Conservation (phyloP, 305 asterid genomes). For the Rubia tinctorum region DNA sequence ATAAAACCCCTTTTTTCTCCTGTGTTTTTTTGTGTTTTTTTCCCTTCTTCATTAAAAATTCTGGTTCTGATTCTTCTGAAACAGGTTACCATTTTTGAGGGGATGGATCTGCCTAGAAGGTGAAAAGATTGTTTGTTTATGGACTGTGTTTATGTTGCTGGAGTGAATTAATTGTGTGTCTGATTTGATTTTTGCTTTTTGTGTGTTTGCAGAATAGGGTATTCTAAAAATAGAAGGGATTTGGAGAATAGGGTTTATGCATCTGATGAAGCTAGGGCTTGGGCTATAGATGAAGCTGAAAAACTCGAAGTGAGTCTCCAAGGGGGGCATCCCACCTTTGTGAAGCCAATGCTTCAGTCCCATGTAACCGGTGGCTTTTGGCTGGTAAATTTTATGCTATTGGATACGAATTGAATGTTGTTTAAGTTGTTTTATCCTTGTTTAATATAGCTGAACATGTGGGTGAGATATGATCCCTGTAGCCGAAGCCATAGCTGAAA, state of each 20-base stretch:
- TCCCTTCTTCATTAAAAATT: neutral
- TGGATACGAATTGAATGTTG: neutral
- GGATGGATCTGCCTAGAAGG: constrained; percentile 74
- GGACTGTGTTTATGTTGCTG: neutral
- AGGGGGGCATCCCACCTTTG: constrained; percentile 45
- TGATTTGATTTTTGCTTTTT: neutral
- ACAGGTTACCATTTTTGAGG: constrained; percentile 61
- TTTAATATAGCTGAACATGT: neutral
- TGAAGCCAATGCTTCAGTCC: constrained; percentile 82
- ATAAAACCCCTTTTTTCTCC: neutral
- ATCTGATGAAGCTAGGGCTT: constrained; percentile 61
- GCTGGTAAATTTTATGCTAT: constrained; percentile 47
- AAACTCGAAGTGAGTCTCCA: constrained; percentile 49
- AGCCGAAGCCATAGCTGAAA: too few species aligned
- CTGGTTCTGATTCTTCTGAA: neutral
- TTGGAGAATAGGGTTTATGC: constrained; percentile 55
- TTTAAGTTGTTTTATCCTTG: neutral
- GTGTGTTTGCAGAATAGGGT: constrained; percentile 33
- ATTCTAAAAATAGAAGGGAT: constrained; percentile 34
- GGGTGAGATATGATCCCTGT: neutral
- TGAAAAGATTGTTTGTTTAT: constrained; percentile 14
- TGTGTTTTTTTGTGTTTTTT: neutral
- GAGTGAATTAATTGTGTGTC: neutral
- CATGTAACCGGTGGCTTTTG: constrained; percentile 96
- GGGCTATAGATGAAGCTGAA: constrained; percentile 59